phyloP scores from a whole-genome alignment of 306 rosid species.

The Ammopiptanthus mongolicus region DNA sequence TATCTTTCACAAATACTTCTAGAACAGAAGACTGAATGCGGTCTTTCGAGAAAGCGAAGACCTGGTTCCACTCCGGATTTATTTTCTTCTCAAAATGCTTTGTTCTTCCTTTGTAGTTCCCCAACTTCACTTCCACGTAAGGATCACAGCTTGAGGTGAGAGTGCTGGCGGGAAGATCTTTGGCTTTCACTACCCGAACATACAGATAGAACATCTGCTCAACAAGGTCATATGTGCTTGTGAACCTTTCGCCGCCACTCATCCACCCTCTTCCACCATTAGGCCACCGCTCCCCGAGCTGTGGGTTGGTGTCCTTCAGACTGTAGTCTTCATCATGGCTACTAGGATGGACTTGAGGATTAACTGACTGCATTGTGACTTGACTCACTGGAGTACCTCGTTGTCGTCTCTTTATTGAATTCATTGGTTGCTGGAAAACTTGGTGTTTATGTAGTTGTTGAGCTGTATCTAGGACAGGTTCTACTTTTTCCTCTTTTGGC shows the following conservation, averaged over 20 bases:
- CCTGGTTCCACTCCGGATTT: constrained; percentile 96
- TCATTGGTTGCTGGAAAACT: constrained; percentile 41
- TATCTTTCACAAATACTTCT: constrained; percentile 85
- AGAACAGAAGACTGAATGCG: constrained; percentile 72
- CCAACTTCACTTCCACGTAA: constrained; percentile 83
- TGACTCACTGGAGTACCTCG: constrained; percentile 34
- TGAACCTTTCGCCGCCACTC: constrained; percentile 52
- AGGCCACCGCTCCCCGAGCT: constrained; percentile 83
- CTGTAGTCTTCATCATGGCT: constrained; percentile 45
- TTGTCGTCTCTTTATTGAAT: constrained; percentile 48
- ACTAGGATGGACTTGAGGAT: constrained; percentile 31
- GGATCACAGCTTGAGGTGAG: constrained; percentile 80
- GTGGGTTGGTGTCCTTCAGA: constrained; percentile 74
- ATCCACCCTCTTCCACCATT: constrained; percentile 68
- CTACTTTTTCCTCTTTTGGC: constrained; percentile 23
- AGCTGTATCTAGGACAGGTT: constrained; percentile 9
- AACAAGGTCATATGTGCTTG: constrained; percentile 83
- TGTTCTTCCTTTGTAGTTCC: constrained; percentile 88
- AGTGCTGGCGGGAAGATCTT: constrained; percentile 61
- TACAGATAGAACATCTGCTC: constrained; percentile 84
- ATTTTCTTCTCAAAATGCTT: constrained; percentile 64
- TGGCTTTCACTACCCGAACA: constrained; percentile 74
- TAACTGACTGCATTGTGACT: constrained; percentile 27
- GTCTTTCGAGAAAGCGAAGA: constrained; percentile 87
- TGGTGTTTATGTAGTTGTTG: constrained; percentile 41